These are phyloP conservation scores for Diutina scorzettiae DNA, from an alignment of 1,139 yeast species.

Conservation along the genomic window DNA sequence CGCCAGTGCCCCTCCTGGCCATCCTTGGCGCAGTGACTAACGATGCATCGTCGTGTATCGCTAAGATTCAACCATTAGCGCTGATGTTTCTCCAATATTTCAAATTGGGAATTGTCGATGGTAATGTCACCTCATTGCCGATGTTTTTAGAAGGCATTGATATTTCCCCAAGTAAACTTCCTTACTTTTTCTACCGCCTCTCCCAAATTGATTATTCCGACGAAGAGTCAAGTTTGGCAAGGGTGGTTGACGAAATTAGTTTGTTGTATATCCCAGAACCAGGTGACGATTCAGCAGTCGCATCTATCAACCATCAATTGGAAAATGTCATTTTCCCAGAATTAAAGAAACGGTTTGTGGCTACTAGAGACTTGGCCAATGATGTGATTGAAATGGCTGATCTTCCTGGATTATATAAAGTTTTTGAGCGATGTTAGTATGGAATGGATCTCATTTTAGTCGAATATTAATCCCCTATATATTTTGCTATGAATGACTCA, in stretches of 20 bases:
- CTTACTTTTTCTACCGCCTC: conserved; percentile 53
- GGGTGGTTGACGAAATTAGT: conserved; percentile 58
- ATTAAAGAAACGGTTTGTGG: conserved; percentile 51
- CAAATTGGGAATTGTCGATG: conserved; percentile 17
- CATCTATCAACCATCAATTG: conserved; percentile 20
- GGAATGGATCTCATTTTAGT: too few relatives aligned
- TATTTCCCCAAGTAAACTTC: conserved; percentile 56
- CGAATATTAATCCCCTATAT: too few relatives aligned
- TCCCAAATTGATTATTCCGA: conserved; percentile 53
- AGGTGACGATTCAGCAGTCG: conserved; percentile 11
- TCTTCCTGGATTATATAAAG: conserved; percentile 79
- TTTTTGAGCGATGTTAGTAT: conserved; percentile 82
- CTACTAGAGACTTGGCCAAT: conserved; percentile 38
- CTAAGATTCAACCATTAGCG: conserved; percentile 32
- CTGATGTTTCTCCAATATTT: conserved; percentile 83
- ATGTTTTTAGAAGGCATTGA: conserved; percentile 48
- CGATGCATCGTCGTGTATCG: conserved; percentile 13
- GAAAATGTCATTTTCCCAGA: conserved; percentile 59
- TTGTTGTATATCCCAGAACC: conserved; percentile 56
- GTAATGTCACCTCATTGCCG: conserved; percentile 44
- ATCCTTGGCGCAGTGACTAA: conserved; percentile 18
- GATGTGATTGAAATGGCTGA: conserved; percentile 80
- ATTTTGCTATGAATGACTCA: too few relatives aligned
- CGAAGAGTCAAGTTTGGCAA: conserved; percentile 58
- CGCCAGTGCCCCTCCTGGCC: conserved; percentile 21